A percentile compares a stretch with the other conserved stretches of the same genome.
Conservation (phyloP, 2,329 filamentous ascomycete species). For the Raffaelea albimanens region DNA sequence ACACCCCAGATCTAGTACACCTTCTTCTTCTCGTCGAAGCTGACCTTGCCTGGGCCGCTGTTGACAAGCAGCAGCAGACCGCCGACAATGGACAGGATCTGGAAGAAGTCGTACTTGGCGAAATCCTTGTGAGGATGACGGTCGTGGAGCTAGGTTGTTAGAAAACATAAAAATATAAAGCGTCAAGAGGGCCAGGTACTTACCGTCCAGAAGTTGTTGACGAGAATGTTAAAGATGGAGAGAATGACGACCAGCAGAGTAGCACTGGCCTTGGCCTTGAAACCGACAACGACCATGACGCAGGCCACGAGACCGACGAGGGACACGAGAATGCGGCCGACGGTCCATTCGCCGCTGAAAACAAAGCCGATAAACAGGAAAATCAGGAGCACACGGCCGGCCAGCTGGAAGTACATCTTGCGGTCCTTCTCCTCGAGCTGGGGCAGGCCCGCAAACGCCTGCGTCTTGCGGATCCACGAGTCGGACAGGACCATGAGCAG, state of each 20-base stretch:
- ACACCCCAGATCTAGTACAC: constrained; percentile 86
- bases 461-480: constrained; percentile 95
- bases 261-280: constrained; percentile 99
- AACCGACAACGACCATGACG: constrained; percentile 97
- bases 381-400: constrained; percentile 88
- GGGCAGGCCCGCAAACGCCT: constrained; percentile 89
- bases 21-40: constrained; percentile 99
- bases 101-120: constrained; percentile 99
- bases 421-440: constrained; percentile 97
- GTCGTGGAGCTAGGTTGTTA: constrained; percentile 65
- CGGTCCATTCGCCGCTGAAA: constrained; percentile 85
- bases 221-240: constrained; percentile 91
- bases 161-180: constrained; percentile 3
- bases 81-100: constrained; percentile 96
- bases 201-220: constrained; percentile 99
- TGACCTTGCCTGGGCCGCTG: constrained; percentile 95
- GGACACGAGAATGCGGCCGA: constrained; percentile 80
- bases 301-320: constrained; percentile 81
- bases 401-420: constrained; percentile 99
- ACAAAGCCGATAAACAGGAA: constrained; percentile 97
- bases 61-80: constrained; percentile 95
- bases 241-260: constrained; percentile 90
- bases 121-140: constrained; percentile 99
- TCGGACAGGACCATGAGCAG: constrained; percentile 97
- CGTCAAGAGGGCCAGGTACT: constrained; percentile 27